Conservation (phyloP, 805 yeast species). For the Yarrowia alimentaria region DNA sequence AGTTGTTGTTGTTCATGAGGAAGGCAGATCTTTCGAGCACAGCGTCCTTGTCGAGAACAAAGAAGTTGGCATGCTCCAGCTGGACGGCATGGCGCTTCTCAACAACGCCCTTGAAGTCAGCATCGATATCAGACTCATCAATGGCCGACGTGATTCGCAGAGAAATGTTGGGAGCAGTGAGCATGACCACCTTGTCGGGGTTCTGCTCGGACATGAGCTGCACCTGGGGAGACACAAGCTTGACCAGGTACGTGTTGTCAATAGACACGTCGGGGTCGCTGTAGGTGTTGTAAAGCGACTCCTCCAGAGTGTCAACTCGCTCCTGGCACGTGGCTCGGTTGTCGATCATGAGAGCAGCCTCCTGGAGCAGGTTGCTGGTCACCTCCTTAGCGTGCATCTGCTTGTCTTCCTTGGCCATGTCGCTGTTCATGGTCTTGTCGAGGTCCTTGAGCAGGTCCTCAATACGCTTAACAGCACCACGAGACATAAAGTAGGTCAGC, state of each 20-base stretch:
- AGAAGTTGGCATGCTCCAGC: constrained; percentile 69
- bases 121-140: constrained; percentile 46
- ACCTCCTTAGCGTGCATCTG: constrained; percentile 22
- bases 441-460: constrained; percentile 50
- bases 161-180: constrained; percentile 73
- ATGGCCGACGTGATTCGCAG: constrained; percentile 65
- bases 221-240: constrained; percentile 76
- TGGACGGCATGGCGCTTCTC: constrained; percentile 70
- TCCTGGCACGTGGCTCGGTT: constrained; percentile 28
- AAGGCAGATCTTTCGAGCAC: constrained; percentile 44
- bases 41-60: constrained; percentile 58
- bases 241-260: constrained; percentile 58
- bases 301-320: constrained; percentile 46
- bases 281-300: constrained; percentile 47
- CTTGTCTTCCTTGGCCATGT: constrained; percentile 18
- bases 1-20: constrained; percentile 50
- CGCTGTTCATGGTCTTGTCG: constrained; percentile 29
- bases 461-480: constrained; percentile 51
- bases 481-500: constrained; percentile 45
- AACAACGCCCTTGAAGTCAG: constrained; percentile 47
- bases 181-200: constrained; percentile 58
- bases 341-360: constrained; percentile 21
- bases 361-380: constrained; percentile 19
- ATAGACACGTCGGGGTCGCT: constrained; percentile 41
- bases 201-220: constrained; percentile 59